Base-by-base conservation (phyloP, 139 green algal genomes). In the Closterium sp. region DNA sequence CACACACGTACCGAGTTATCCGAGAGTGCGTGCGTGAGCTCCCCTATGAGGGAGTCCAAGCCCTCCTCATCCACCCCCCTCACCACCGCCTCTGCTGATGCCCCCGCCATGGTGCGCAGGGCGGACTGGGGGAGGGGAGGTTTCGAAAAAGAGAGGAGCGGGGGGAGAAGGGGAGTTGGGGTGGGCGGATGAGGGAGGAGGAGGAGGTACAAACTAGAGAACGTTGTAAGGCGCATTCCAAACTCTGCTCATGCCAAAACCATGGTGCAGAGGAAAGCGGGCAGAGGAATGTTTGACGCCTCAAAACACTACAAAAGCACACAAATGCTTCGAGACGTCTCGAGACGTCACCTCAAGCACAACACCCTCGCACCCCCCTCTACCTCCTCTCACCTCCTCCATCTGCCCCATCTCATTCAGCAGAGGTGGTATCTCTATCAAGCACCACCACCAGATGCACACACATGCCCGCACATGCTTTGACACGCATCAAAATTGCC, bases 371-470 rank as follows among this genome's bases (percentile, higher is more conserved):
- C 76, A 55, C 36, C 36, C 16, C 8, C 2, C 4, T 3, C 69
- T 30, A 84, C 4, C 4, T 25, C 76, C 76, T 8, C 76, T 85
- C 76, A 85, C 28, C 28, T 85, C n/a, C 76, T 33, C 8, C 76
- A n/a, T 38, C 30, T 88, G n/a, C 16, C 89, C 89, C 7, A 94
- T 93, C n/a, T 69, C 89, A 9, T 86, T 88, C 3, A 98, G 94
- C 88, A 98, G 94, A 33, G 95, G 93, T 8, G 97, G 95, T 87
- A 98, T 38, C 31, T 97, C 87, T 23, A 88, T 93, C 4, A 12
- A 19, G 87, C n/a, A n/a, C n/a, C n/a, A n/a, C n/a, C n/a, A n/a
- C 76, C 38, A 98, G 92, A 93, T 98, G 96, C 12, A 85, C 81
- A 85, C 96, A 93, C 69, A 98, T 95, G 64, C 95, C 91, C 2